Percentiles rank a stretch among this genome's conserved stretches.
Evolutionary conservation across 768 basidiomycete species (phyloP).

Genomic region (Pleurotus citrinopileatus): DNA sequence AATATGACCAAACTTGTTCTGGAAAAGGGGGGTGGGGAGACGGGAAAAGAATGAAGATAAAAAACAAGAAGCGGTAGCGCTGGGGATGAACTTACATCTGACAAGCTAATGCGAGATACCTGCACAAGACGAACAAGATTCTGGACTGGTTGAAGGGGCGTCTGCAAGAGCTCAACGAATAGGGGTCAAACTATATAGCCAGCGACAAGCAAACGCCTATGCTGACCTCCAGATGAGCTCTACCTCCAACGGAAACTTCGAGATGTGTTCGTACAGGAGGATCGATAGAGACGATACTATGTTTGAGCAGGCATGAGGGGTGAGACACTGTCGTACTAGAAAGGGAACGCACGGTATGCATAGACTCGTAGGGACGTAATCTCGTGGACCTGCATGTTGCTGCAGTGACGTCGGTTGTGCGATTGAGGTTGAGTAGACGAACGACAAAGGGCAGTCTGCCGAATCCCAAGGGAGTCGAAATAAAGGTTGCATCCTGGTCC

Average conservation of each 20-base stretch:
- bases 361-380: background rate
- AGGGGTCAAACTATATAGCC: background rate
- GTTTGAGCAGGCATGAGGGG: background rate
- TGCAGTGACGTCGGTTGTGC: background rate
- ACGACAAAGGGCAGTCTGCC: background rate
- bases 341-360: background rate
- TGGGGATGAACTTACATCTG: background rate
- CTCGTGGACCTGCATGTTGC: background rate
- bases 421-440: background rate
- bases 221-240: background rate
- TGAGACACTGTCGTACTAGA: background rate
- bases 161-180: background rate
- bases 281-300: background rate
- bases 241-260: background rate
- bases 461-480: no score
- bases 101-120: background rate
- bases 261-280: background rate
- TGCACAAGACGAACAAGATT: background rate
- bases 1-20: background rate
- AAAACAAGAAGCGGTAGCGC: background rate
- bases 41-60: background rate
- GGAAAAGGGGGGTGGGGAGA: background rate
- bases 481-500: background rate
- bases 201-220: background rate
- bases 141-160: background rate